phyloP scores from a whole-genome alignment of 169 alveolate species.

The Amoebophrya sp. region DNA sequence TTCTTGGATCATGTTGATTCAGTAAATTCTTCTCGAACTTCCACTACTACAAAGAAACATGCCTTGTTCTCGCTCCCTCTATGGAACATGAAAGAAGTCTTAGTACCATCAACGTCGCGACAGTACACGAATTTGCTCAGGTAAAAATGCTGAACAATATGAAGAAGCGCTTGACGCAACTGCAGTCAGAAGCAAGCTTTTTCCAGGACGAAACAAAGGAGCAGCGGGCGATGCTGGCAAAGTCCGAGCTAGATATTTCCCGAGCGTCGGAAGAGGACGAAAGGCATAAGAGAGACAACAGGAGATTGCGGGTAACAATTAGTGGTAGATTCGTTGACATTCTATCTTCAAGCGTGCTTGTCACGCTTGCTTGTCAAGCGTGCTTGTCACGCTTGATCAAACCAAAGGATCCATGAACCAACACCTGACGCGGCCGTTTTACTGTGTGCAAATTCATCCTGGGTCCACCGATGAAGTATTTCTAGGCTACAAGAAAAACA shows the following conservation, averaged over 20 bases:
- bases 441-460: neutral
- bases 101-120: neutral
- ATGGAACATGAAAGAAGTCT: neutral
- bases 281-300: neutral
- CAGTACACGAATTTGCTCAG: neutral
- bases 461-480: neutral
- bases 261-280: slow-evolving; percentile 44
- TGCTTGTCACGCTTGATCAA: too few relatives aligned
- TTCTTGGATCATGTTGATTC: neutral
- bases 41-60: neutral
- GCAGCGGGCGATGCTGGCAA: slow-evolving; percentile 43
- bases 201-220: slow-evolving; percentile 42
- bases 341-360: too few relatives aligned
- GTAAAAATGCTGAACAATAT: slow-evolving; percentile 46
- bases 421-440: too few relatives aligned
- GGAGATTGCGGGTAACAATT: neutral
- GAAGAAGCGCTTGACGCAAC: slow-evolving; percentile 47
- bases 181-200: slow-evolving; percentile 40
- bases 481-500: too few relatives aligned
- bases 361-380: too few relatives aligned
- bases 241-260: slow-evolving; percentile 41
- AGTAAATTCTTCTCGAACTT: neutral
- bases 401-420: too few relatives aligned
- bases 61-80: neutral
- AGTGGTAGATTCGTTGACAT: neutral